Percentiles rank a stretch among this genome's conserved stretches.
phyloP scores from a whole-genome alignment of 768 basidiomycete genomes.

The Cyclocybe aegerita region DNA sequence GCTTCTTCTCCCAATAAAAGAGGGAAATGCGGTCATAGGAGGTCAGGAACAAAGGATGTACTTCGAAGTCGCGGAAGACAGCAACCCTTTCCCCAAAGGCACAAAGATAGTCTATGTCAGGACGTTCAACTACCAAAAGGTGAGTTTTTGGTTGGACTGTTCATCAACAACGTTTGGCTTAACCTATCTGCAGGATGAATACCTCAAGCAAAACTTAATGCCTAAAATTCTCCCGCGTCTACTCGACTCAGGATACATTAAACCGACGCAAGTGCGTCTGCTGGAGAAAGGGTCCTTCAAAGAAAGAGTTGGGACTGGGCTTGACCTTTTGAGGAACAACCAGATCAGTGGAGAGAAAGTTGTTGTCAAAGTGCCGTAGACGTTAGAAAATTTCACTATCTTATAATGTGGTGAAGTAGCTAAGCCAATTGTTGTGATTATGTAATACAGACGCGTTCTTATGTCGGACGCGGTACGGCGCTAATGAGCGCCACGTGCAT shows the following conservation, averaged over 20 bases:
- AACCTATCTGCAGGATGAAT: conserved; percentile 32
- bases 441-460: neutral
- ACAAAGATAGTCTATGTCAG: conserved; percentile 36
- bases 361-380: conserved; percentile 26
- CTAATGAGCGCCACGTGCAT: conserved; percentile 6
- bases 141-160: conserved; percentile 16
- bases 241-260: conserved; percentile 34
- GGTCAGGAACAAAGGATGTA: conserved; percentile 26
- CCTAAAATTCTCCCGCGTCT: conserved; percentile 44
- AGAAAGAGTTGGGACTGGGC: conserved; percentile 39
- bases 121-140: conserved; percentile 41
- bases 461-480: neutral
- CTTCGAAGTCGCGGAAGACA: conserved; percentile 30
- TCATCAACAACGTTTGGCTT: neutral
- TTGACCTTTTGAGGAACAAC: conserved; percentile 46
- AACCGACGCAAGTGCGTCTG: conserved; percentile 40
- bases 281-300: conserved; percentile 41
- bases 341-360: conserved; percentile 52
- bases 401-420: neutral
- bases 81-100: conserved; percentile 35
- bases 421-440: neutral
- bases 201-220: conserved; percentile 42
- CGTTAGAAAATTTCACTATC: neutral
- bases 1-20: conserved; percentile 46
- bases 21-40: conserved; percentile 36